Evolutionary conservation across 257 asterid species (phyloP).

Genomic region (Solanum clarkiae): DNA sequence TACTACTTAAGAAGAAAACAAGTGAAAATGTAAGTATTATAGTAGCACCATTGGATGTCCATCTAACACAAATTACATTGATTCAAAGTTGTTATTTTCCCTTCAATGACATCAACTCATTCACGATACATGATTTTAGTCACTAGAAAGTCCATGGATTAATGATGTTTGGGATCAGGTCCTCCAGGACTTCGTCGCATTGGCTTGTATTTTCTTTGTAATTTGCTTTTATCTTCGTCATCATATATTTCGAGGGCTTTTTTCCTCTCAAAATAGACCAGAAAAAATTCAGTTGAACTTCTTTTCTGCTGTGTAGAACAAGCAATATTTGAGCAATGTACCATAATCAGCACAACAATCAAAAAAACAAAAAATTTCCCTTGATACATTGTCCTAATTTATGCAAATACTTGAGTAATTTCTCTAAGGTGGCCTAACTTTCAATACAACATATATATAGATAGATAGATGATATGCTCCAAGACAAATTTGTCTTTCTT

Average conservation of each 20-base stretch:
- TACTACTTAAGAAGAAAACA: neutral
- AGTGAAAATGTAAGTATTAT: neutral
- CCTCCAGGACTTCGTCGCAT: constrained; percentile 36
- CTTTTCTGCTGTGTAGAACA: neutral
- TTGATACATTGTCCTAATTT: constrained; percentile 8
- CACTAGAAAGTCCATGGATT: neutral
- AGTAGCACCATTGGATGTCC: neutral
- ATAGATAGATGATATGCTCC: neutral
- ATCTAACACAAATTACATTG: neutral
- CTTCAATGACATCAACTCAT: neutral
- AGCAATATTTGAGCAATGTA: constrained; percentile 1
- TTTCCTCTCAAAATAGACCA: constrained; percentile 9
- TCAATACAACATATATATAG: neutral
- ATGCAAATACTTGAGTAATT: neutral
- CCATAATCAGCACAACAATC: constrained; percentile 10
- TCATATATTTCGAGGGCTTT: neutral
- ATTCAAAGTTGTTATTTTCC: neutral
- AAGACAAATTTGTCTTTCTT: neutral
- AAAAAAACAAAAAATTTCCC: constrained; percentile 14
- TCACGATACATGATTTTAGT: neutral
- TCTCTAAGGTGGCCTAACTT: neutral
- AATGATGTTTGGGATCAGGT: constrained; percentile 45
- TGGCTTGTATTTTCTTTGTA: constrained; percentile 11
- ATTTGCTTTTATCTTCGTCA: neutral
- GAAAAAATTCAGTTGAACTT: constrained; percentile 9